A percentile compares a stretch with the other conserved stretches of the same genome.
These are phyloP conservation scores for Hypoxylon sp. DNA, from an alignment of 2,329 filamentous ascomycete species.

Conservation along the genomic window DNA sequence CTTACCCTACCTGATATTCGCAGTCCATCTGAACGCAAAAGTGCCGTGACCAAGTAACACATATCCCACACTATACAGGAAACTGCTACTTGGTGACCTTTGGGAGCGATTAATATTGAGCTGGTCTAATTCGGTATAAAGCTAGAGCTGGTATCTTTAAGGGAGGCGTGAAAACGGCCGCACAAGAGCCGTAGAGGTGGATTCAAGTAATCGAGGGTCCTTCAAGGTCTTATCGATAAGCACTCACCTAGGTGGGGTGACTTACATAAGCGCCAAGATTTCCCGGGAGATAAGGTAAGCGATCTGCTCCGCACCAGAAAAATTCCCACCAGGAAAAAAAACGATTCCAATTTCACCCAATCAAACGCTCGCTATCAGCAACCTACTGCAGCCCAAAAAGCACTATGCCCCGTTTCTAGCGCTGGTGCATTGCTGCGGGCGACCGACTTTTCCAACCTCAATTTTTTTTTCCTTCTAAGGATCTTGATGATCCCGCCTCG, in stretches of 20 bases:
- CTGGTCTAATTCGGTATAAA: too few species aligned
- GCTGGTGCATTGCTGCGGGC: constrained; percentile 25
- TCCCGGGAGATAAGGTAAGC: constrained; percentile 39
- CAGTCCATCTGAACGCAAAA: too few species aligned
- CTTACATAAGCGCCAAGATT: constrained; percentile 44
- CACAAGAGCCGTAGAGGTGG: too few species aligned
- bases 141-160: too few species aligned
- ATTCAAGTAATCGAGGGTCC: too few species aligned
- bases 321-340: constrained; percentile 42
- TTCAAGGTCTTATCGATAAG: constrained; percentile 19
- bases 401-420: constrained; percentile 36
- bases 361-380: constrained; percentile 26
- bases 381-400: constrained; percentile 31
- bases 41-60: too few species aligned
- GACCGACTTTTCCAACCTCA: constrained; percentile 38
- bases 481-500: constrained; percentile 23
- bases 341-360: constrained; percentile 26
- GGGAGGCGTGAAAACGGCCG: too few species aligned
- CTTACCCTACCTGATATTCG: too few species aligned
- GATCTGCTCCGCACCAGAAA: constrained; percentile 48
- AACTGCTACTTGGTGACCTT: too few species aligned
- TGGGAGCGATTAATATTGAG: too few species aligned
- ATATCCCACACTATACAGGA: too few species aligned
- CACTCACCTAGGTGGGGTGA: not conserved
- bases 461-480: constrained; percentile 41